Evolutionary conservation across 805 yeast genomes (phyloP), one percentile per base, ranked within the genome.

Genomic region (Yarrowia yakushimensis): DNA sequence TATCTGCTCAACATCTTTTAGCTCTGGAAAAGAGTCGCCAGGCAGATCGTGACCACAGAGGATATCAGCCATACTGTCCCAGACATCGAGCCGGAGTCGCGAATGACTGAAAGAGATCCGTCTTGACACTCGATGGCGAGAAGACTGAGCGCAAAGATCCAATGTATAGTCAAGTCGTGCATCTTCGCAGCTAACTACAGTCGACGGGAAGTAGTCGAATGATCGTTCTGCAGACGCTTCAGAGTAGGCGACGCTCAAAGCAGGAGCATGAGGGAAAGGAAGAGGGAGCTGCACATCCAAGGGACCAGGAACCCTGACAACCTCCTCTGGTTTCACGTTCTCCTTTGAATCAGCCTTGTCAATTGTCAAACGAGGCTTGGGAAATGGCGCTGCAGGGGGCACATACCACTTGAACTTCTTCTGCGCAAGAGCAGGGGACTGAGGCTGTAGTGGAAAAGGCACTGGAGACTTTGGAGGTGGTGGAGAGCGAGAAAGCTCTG

Each of bases 401-500:
- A 34, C 17, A 10, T 34, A 27, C 59, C 59, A 50, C 25, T 25
- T 34, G 42, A 50, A 50, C 23, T 23, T 34, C 39, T 20, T 20
- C n/a, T 17, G 48, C 10, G 17, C 48, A 2, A 13, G 11, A 6
- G 20, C 15, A 27, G 48, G 48, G 5, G 17, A 17, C 23, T n/a
- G 7, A n/a, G 33, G n/a, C 11, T 27, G n/a, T 23, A 17, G 2
- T 12, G 25, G 13, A 12, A 34, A 11, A 23, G 54, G 13, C 6
- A 43, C 9, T 9, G 59, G 42, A 2, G 43, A 23, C n/a, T 20
- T 34, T 1, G 59, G 59, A 3, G 18, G 43, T 5, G 31, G 59
- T 2, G 59, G 59, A 12, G 59, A 50, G 15, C 59, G 30, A 1
- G 59, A 50, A 22, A 50, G 25, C 17, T 50, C 59, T 3, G 59